Evolutionary conservation across 352 stramenopile genomes (phyloP).

Genomic region (Globisporangium rhizosaccharum): DNA sequence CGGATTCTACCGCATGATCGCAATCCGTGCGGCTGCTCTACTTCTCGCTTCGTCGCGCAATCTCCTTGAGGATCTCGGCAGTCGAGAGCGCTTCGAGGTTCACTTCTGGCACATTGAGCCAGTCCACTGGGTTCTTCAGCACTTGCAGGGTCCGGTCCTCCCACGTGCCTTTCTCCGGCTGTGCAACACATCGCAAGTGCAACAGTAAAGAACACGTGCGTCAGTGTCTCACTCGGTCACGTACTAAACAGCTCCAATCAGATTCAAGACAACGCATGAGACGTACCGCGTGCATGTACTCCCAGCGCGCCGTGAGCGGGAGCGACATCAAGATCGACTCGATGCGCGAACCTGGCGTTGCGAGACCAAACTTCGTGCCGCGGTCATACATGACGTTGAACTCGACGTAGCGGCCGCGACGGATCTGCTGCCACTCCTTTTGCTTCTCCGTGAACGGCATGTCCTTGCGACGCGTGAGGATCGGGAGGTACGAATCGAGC

Average conservation of each 20-base stretch:
- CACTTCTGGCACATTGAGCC: conserved; percentile 84
- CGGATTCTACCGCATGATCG: neutral
- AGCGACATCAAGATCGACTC: conserved; percentile 99
- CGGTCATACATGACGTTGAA: conserved; percentile 99
- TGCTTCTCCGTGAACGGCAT: conserved; percentile 93
- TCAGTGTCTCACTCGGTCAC: neutral
- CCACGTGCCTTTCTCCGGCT: conserved; percentile 84
- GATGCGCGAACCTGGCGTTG: conserved; percentile 94
- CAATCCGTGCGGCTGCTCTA: conserved; percentile 3
- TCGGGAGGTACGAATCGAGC: conserved; percentile 93
- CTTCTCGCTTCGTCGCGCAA: conserved; percentile 64
- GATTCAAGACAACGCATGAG: conserved; percentile 2
- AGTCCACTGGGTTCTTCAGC: conserved; percentile 93
- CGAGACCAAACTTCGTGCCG: conserved; percentile 97
- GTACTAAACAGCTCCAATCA: neutral
- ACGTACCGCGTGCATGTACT: conserved; percentile 88
- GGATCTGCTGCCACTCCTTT: conserved; percentile 98
- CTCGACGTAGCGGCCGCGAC: conserved; percentile 96
- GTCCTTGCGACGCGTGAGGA: conserved; percentile 94
- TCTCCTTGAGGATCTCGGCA: conserved; percentile 67
- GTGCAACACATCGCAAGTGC: conserved; percentile 12
- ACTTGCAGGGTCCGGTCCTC: conserved; percentile 93
- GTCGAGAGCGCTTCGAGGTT: conserved; percentile 69
- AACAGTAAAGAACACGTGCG: neutral
- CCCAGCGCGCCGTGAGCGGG: conserved; percentile 94